Base-by-base conservation (phyloP, 2,329 filamentous ascomycete genomes). In the Penicillium verrucosum region DNA sequence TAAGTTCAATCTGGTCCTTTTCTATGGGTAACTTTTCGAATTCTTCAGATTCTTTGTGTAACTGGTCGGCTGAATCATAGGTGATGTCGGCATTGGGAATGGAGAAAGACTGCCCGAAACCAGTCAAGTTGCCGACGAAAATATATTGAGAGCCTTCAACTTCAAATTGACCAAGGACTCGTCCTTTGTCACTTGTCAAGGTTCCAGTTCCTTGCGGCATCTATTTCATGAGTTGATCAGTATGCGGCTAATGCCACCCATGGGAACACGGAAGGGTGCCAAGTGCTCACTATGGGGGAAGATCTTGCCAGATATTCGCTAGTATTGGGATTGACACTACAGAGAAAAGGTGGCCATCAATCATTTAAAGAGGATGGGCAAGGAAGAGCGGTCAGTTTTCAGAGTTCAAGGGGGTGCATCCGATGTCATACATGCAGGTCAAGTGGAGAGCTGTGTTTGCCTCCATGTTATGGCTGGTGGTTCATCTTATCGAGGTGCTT, bases 391-490 rank as follows among this genome's bases (percentile, higher is more conserved):
- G 54, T 56, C 54, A 56, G 34, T 10, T 21, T 14, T 16, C 6
- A 18, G 11, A n/a, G 27, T 51, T 18, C 34, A 41, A 36, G 21
- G 27, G 4, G 48, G 36, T 51, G 27, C 42, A 9, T 41, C 54
- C 54, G 54, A 51, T 52, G 48, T 56, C 54, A 56, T 56, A 52
- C 48, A 56, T 56, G 54, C 48, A 52, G 48, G 30, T 11, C 34
- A 38, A 50, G 48, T 52, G 54, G 54, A 32, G 43, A 36, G 27
- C 41, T 16, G 36, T 45, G 41, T n/a, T 32, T 21, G n/a, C 18
- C 32, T 56, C 21, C 10, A 41, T 43, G 5, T 23, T 27, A 42
- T 56, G 34, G 25, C 21, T 29, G 40, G 52, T 2, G 18, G 25
- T 25, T 21, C 9, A 16, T 5, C 47, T 36, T 51, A 45, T 51